Evolutionary conservation across 1,139 yeast species (phyloP).

Genomic region (Scheffersomyces insectosa): DNA sequence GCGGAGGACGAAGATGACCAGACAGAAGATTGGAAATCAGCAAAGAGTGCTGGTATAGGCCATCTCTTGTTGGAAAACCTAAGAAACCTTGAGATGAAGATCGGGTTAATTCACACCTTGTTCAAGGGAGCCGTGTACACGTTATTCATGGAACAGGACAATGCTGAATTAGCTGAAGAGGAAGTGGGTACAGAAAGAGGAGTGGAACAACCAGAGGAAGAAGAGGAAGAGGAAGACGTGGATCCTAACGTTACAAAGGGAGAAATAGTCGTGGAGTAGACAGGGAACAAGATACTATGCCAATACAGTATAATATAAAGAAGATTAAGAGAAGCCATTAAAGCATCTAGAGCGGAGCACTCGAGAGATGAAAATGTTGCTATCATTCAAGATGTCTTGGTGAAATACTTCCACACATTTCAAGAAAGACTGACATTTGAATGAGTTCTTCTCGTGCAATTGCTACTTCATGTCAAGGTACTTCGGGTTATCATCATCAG

Average conservation of each 20-base stretch:
- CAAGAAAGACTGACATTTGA: too few species aligned
- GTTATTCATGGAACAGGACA: constrained; percentile 45
- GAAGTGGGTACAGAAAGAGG: neutral
- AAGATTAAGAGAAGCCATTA: too few species aligned
- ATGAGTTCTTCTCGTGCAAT: too few species aligned
- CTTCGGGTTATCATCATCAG: too few species aligned
- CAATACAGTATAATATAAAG: too few species aligned
- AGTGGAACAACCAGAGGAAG: constrained; percentile 1
- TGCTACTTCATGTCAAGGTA: too few species aligned
- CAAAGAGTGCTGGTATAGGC: constrained; percentile 15
- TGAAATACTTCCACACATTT: too few species aligned
- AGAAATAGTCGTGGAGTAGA: neutral
- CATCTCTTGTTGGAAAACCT: constrained; percentile 47
- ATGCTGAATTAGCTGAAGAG: constrained; percentile 1
- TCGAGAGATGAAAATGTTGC: neutral
- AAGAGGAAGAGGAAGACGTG: neutral
- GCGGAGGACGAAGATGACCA: constrained; percentile 4
- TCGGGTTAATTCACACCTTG: constrained; percentile 64
- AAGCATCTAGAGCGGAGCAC: too few species aligned
- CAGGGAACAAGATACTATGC: too few species aligned
- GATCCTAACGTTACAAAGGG: neutral
- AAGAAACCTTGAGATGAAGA: constrained; percentile 59
- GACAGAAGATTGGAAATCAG: neutral
- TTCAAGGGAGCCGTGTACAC: constrained; percentile 73
- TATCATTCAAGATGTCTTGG: too few species aligned